These are phyloP conservation scores for Pseudocercospora cruenta DNA, from an alignment of 2,329 filamentous ascomycete species.

Conservation along the genomic window DNA sequence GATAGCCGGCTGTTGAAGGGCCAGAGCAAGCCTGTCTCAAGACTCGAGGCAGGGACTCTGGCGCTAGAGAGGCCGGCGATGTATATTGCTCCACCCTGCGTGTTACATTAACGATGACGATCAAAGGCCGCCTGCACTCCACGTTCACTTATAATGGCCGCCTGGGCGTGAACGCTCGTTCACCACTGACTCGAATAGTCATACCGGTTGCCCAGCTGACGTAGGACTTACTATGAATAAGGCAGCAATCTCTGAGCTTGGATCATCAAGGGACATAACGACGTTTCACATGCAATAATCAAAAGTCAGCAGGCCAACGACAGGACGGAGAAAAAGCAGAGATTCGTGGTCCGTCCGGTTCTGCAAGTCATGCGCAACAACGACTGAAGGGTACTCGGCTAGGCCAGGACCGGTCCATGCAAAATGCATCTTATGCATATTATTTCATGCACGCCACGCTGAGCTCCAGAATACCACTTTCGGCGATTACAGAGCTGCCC, in stretches of 20 bases:
- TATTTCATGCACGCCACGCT: background rate
- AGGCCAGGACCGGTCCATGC: background rate
- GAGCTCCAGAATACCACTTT: background rate
- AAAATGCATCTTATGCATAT: background rate
- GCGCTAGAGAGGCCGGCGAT: background rate
- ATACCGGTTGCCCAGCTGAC: conserved; percentile 2
- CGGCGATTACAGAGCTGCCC: background rate
- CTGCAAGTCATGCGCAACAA: conserved; percentile 1
- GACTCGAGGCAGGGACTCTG: background rate
- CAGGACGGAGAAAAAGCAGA: background rate
- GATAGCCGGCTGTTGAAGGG: background rate
- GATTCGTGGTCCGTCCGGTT: background rate
- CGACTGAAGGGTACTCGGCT: background rate
- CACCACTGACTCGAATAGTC: conserved; percentile 4
- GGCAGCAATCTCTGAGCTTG: background rate
- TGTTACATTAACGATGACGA: background rate
- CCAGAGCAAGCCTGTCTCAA: background rate
- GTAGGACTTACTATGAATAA: background rate
- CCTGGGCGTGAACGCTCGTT: background rate
- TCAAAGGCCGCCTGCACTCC: background rate
- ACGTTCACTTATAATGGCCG: background rate
- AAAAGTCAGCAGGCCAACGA: background rate
- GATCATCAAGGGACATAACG: background rate
- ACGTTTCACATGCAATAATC: conserved; percentile 6
- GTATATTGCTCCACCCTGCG: background rate